Base-by-base conservation (phyloP, 805 yeast genomes). In the Candida railenensis region DNA sequence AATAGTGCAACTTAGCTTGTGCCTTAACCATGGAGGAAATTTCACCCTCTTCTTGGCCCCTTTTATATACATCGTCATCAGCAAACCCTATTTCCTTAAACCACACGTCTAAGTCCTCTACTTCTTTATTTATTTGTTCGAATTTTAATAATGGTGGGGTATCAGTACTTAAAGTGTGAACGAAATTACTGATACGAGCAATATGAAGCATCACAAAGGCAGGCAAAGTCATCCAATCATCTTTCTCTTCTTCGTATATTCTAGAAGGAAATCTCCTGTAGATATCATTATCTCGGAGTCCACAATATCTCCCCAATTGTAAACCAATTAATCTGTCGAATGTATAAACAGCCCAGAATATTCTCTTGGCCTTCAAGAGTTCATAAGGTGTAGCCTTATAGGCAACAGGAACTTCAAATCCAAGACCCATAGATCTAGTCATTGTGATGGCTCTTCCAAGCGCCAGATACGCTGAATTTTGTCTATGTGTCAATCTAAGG, bases 311-410 rank as follows among this genome's bases (percentile, higher is more conserved):
- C 1, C 85, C 87, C 34, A 72, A 67, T 48, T 80, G 85, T 37
- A 80, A 61, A 3, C 78, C 79, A 48, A 79, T 58, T 14, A 80
- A 48, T 48, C 81, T 67, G 53, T 82, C 88, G 63, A 78, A 65
- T 1, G 78, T 70, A 53, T 74, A 82, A 4, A 76, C 77, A 18
- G 73, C 51, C 81, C 83, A 81, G 55, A 78, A 82, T 1, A 81
- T 71, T 42, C 85, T 65, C 52, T 66, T 66, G 1, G 79, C 73
- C 54, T 81, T 81, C 11, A 70, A 47, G 16, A 53, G 56, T 50
- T 80, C 83, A 55, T 71, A 71, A 3, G 65, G 57, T 5, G 70
- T 58, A 51, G 69, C 41, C 38, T 51, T 43, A 19, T 58, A 34
- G n/a, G 50, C 43, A 22, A 51, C 55, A 2, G 55, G 54, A 18